Percentiles rank a stretch among this genome's conserved stretches.
These are phyloP conservation scores for Lactarius tabidus DNA, from an alignment of 768 basidiomycete genomes.

Conservation along the genomic window DNA sequence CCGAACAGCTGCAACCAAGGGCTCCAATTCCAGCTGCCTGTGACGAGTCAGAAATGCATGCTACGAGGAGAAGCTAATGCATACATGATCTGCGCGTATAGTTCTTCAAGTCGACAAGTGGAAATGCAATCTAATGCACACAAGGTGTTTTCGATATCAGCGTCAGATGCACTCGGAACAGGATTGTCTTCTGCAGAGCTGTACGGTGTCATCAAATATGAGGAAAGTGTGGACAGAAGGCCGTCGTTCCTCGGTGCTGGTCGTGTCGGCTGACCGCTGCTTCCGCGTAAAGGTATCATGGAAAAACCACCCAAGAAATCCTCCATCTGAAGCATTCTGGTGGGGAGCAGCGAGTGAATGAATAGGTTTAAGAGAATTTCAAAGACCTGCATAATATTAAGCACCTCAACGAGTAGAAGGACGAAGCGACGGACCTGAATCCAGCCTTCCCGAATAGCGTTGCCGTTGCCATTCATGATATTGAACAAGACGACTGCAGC, in stretches of 20 bases:
- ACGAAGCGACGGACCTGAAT: constrained; percentile 53
- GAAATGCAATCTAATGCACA: constrained; percentile 94
- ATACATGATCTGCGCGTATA: constrained; percentile 92
- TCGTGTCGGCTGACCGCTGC: constrained; percentile 49
- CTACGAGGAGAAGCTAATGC: background rate
- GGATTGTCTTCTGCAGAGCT: constrained; percentile 64
- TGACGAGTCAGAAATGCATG: background rate
- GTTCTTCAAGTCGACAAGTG: constrained; percentile 88
- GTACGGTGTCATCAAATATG: constrained; percentile 96
- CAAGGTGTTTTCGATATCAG: constrained; percentile 89
- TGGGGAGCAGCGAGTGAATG: constrained; percentile 86
- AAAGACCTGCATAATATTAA: constrained; percentile 61
- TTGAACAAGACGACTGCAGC: constrained; percentile 97
- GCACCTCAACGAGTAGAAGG: constrained; percentile 7
- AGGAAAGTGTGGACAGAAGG: constrained; percentile 87
- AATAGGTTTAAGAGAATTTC: constrained; percentile 98
- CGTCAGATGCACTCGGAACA: constrained; percentile 84
- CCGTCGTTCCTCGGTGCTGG: constrained; percentile 74
- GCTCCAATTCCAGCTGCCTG: constrained; percentile 75
- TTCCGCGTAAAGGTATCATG: constrained; percentile 84
- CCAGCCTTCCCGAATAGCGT: constrained; percentile 94
- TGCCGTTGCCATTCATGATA: constrained; percentile 94
- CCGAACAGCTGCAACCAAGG: constrained; percentile 77
- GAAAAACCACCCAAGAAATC: constrained; percentile 96
- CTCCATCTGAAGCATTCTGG: constrained; percentile 92